phyloP scores from a whole-genome alignment of 192 early-diverging fungal species.

The Nowakowskiella sp. region DNA sequence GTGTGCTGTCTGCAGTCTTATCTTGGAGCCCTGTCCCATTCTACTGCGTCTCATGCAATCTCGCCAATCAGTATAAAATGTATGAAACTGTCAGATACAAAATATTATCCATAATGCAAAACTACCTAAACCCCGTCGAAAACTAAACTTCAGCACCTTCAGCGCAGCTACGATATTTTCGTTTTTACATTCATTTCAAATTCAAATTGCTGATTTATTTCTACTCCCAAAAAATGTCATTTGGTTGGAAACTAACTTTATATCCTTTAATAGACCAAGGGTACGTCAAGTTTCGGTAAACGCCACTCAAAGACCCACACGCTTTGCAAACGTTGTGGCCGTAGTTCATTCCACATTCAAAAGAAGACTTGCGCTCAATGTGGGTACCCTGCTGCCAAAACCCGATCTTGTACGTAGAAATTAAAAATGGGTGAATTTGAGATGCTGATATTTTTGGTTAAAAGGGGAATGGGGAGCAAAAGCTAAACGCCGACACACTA shows the following conservation, averaged over 20 bases:
- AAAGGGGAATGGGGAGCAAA: conserved; percentile 93
- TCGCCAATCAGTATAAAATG: too few relatives aligned
- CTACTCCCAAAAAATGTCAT: too few relatives aligned
- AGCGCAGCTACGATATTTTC: too few relatives aligned
- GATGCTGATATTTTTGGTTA: conserved; percentile 2
- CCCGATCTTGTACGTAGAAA: conserved; percentile 69
- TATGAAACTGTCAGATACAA: too few relatives aligned
- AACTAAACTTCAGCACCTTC: too few relatives aligned
- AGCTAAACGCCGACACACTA: conserved; percentile 97
- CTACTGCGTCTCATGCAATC: too few relatives aligned
- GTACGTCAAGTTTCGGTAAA: conserved; percentile 98
- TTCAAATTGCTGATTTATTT: too few relatives aligned
- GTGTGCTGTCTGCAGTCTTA: too few relatives aligned
- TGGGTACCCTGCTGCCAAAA: conserved; percentile 97
- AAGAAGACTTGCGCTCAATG: conserved; percentile 99
- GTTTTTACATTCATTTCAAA: too few relatives aligned
- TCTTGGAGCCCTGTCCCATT: too few relatives aligned
- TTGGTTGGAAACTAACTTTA: neutral
- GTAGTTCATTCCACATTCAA: conserved; percentile 97
- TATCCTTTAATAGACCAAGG: conserved; percentile 70
- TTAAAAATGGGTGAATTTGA: conserved; percentile 1
- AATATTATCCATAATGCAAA: too few relatives aligned
- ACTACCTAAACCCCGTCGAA: too few relatives aligned
- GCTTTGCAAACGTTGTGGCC: conserved; percentile 95
- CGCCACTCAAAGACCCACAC: conserved; percentile 99